Evolutionary conservation across 169 alveolate genomes (phyloP).

Genomic region (Eimeria necatrix): DNA sequence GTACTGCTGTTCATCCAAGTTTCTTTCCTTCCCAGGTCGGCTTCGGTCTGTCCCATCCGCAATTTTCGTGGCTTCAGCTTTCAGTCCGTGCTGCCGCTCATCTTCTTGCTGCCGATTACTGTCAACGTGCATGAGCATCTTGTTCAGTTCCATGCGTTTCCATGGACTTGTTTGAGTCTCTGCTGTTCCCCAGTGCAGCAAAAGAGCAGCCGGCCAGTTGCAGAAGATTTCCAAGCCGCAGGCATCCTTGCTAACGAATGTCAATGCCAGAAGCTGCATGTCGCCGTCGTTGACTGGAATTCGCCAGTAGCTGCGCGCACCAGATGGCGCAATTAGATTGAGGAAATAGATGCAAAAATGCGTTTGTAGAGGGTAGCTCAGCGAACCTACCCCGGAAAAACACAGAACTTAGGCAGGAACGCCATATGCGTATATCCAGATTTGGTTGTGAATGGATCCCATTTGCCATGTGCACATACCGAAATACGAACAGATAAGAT

Average conservation of each 20-base stretch:
- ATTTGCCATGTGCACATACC: no score
- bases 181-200: constrained; percentile 70
- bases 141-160: constrained; percentile 70
- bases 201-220: constrained; percentile 71
- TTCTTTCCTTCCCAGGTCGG: not conserved
- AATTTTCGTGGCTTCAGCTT: not conserved
- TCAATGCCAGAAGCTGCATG: constrained; percentile 62
- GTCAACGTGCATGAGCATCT: constrained; percentile 57
- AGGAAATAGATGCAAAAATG: no score
- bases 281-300: constrained; percentile 63
- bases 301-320: constrained; percentile 62
- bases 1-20: no score
- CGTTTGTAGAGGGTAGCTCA: no score
- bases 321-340: not conserved
- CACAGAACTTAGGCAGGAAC: no score
- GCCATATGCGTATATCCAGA: no score
- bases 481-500: no score
- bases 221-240: constrained; percentile 72
- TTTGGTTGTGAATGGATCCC: no score
- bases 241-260: constrained; percentile 48
- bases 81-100: not conserved
- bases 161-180: constrained; percentile 20
- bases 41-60: not conserved
- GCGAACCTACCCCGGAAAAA: no score
- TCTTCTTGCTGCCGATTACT: constrained; percentile 12